Percentiles rank a stretch among this genome's conserved stretches.
Evolutionary conservation across 2,329 filamentous ascomycete genomes (phyloP).

Genomic region (Paraconiothyrium sp.): DNA sequence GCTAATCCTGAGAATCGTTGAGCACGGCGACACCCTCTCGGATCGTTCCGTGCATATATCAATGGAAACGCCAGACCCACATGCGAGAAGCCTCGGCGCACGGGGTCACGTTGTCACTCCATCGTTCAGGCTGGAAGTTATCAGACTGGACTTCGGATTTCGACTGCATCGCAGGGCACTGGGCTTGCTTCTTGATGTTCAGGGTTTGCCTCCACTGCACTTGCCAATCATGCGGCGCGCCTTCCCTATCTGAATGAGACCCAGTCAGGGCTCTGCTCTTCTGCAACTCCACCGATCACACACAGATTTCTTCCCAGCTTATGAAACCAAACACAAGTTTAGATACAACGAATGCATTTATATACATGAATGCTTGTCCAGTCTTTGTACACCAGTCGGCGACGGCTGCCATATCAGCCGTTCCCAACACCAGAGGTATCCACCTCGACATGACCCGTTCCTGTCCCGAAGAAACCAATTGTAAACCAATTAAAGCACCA

Average conservation of each 20-base stretch:
- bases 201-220: not conserved
- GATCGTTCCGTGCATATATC: no score
- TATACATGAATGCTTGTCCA: conserved; percentile 2
- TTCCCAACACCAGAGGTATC: not conserved
- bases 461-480: not conserved
- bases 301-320: not conserved
- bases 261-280: not conserved
- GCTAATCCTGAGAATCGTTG: no score
- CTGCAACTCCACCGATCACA: not conserved
- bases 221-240: not conserved
- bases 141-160: no score
- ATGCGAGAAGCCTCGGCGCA: no score
- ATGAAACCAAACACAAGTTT: not conserved
- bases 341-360: not conserved
- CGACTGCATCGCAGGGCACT: no score
- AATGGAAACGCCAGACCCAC: no score
- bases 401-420: not conserved
- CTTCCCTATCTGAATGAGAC: not conserved
- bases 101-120: no score
- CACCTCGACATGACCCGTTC: not conserved
- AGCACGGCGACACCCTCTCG: no score
- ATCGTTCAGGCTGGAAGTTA: no score
- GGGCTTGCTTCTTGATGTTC: no score
- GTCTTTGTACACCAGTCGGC: conserved; percentile 4
- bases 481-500: not conserved